Evolutionary conservation across 306 rosid genomes (phyloP), one percentile per base, ranked within the genome.

Genomic region (Notholithocarpus densiflorus): DNA sequence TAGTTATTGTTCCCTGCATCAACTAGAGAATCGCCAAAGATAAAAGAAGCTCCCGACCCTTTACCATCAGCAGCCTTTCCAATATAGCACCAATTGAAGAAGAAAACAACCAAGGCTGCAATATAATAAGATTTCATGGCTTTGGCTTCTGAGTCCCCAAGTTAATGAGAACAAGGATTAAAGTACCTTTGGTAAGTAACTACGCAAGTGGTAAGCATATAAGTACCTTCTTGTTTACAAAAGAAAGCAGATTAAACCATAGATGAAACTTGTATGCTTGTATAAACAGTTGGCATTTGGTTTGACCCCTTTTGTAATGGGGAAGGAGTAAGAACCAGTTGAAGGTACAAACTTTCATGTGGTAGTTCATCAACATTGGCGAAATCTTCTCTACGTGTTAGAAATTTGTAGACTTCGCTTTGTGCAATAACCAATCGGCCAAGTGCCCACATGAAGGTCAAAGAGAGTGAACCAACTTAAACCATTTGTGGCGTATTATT

Each of bases 1-100:
- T 84, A 92, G 87, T 95, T 95, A 66, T 95, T 95, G 19, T 95
- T 95, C 62, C 98, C 98, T 5, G 94, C 92, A 89, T 95, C 98
- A 70, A 95, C 98, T 34, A 92, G 86, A 18, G 98, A 95, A 75
- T 95, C 98, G 11, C 98, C 98, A 80, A 95, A 95, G 59, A 95
- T 88, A 78, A 89, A 95, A 51, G 98, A 95, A 68, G 98, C 98
- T 74, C 94, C 98, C 55, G 84, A 62, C 5, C 80, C 87, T 31
- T 84, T 61, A 20, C 78, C 80, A 24, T 83, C 68, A 55, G 86
- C 90, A 55, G 65, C 83, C 57, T 68, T 84, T 70, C 80, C 88
- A 86, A 51, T 66, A 68, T 68, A 71, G 51, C 75, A 81, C 71
- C 75, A 2, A 74, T 55, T 76, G 14, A 82, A 60, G 34, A 89